These are phyloP conservation scores for Saccharum spontaneum DNA, from an alignment of 176 grass and related monocot genomes.

Conservation along the genomic window DNA sequence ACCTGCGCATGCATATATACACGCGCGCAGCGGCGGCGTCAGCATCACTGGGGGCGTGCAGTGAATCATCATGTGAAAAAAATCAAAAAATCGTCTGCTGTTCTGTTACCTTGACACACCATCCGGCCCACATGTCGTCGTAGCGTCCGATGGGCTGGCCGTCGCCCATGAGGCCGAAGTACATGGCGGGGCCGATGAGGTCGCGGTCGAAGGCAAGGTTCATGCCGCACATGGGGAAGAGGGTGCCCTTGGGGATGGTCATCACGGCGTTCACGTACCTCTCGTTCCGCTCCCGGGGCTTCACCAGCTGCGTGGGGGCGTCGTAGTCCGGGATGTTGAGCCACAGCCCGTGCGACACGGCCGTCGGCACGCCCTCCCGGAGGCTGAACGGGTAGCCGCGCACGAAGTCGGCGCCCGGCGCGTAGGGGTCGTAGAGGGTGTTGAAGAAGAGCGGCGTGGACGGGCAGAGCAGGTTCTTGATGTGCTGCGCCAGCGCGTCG, in stretches of 20 bases:
- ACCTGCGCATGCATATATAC: neutral
- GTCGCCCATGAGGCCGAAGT: constrained; percentile 77
- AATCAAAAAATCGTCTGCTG: no score
- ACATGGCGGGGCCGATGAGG: constrained; percentile 70
- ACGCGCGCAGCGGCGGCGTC: no score
- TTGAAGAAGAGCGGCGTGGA: constrained; percentile 78
- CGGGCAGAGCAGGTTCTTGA: constrained; percentile 63
- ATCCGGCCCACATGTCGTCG: constrained; percentile 77
- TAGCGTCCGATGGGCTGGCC: constrained; percentile 72
- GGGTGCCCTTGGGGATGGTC: constrained; percentile 65
- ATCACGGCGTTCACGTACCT: constrained; percentile 71
- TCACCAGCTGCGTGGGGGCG: constrained; percentile 72
- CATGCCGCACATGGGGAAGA: constrained; percentile 78
- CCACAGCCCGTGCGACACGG: constrained; percentile 56
- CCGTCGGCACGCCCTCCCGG: constrained; percentile 53
- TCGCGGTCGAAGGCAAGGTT: constrained; percentile 70
- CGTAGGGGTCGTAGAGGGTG: constrained; percentile 60
- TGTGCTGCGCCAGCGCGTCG: constrained; percentile 69
- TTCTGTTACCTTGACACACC: constrained; percentile 58
- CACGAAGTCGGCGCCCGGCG: constrained; percentile 61
- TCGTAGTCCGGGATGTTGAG: constrained; percentile 74
- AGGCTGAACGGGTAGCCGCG: constrained; percentile 75
- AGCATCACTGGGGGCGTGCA: no score
- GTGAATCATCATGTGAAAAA: no score
- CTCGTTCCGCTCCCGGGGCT: constrained; percentile 60